These are phyloP conservation scores for Claviceps humidiphila DNA, from an alignment of 2,329 filamentous ascomycete genomes.

Conservation along the genomic window DNA sequence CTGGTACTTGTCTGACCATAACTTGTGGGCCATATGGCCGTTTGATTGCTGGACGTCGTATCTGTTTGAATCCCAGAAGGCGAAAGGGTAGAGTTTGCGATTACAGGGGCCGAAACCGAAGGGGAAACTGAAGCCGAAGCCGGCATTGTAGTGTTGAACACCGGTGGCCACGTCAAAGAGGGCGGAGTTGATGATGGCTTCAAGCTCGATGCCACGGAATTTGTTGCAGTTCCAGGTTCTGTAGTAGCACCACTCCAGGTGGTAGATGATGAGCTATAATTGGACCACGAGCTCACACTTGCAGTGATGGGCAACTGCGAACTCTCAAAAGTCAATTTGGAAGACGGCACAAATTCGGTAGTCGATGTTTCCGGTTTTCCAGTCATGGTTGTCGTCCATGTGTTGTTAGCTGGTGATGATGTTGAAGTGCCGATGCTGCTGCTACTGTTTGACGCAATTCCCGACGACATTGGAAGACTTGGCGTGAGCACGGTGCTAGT, in stretches of 20 bases:
- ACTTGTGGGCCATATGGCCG: not conserved
- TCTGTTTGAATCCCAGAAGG: not conserved
- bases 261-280: not conserved
- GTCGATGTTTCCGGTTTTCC: not conserved
- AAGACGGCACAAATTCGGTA: not conserved
- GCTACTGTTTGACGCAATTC: not conserved
- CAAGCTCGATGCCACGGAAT: not conserved
- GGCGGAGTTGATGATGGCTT: not conserved
- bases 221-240: not conserved
- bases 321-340: not conserved
- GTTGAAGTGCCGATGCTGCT: not conserved
- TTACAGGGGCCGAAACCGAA: not conserved
- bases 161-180: not conserved
- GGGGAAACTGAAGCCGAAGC: too few relatives aligned
- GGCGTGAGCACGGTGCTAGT: not conserved
- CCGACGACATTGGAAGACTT: not conserved
- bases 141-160: not conserved
- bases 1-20: not conserved
- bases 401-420: not conserved
- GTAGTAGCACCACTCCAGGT: not conserved
- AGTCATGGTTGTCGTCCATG: not conserved
- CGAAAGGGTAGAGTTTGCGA: not conserved
- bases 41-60: not conserved
- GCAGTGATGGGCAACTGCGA: slow-evolving; percentile 2
- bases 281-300: not conserved